Percentiles rank a stretch among this genome's conserved stretches.
These are phyloP conservation scores for Verbascum thapsus DNA, from an alignment of 257 asterid species.

Conservation along the genomic window DNA sequence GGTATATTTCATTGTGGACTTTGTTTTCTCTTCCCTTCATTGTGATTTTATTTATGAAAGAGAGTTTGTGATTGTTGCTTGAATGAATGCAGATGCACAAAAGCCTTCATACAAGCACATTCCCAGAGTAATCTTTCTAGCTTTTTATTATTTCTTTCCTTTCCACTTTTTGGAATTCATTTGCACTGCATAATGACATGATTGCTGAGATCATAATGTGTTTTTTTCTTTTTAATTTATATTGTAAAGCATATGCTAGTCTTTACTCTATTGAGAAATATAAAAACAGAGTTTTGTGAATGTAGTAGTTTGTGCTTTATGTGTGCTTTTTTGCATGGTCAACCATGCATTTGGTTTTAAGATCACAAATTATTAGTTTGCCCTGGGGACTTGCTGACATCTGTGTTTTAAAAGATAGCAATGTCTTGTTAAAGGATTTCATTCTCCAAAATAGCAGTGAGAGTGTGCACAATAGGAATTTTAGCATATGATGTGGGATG, in stretches of 20 bases:
- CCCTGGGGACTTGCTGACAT: background rate
- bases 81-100: conserved; percentile 46
- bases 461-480: too few relatives aligned
- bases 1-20: conserved; percentile 40
- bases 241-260: background rate
- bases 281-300: conserved; percentile 11
- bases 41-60: conserved; percentile 24
- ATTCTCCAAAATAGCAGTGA: too few relatives aligned
- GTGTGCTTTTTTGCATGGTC: background rate
- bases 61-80: conserved; percentile 32
- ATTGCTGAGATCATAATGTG: background rate
- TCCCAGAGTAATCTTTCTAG: conserved; percentile 65
- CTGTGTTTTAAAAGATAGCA: too few relatives aligned
- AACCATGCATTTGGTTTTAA: conserved; percentile 20
- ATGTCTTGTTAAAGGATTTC: too few relatives aligned
- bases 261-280: conserved; percentile 9
- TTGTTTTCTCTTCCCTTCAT: conserved; percentile 18
- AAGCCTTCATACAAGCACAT: conserved; percentile 89
- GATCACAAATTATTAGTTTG: conserved; percentile 1
- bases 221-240: background rate
- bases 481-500: too few relatives aligned
- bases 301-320: background rate
- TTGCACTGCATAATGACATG: background rate
- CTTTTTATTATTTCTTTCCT: conserved; percentile 6
- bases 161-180: conserved; percentile 19